phyloP scores from a whole-genome alignment of 164 flowering plant species.

The Protea cynaroides region DNA sequence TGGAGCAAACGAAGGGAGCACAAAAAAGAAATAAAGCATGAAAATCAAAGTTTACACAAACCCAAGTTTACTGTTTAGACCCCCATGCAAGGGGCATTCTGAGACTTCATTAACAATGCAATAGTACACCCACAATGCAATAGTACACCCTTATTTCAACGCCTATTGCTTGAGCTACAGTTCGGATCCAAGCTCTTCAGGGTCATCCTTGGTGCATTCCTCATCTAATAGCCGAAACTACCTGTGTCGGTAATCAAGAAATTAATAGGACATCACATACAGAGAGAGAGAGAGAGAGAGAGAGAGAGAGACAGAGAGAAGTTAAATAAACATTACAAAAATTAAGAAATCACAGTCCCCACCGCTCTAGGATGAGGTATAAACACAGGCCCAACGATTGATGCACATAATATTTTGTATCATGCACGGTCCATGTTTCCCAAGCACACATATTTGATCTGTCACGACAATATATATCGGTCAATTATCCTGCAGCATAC shows the following conservation, averaged over 20 bases:
- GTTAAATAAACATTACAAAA: not conserved
- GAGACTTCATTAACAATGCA: not conserved
- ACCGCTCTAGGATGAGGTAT: not conserved
- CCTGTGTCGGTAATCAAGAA: no score
- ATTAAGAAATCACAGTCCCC: not conserved
- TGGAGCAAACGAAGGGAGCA: no score
- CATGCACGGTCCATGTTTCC: conserved; percentile 52
- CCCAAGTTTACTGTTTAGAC: no score
- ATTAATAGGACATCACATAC: no score
- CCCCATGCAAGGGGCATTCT: not conserved
- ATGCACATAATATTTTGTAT: not conserved
- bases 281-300: no score
- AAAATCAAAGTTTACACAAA: no score
- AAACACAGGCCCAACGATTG: not conserved
- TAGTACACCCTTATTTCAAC: not conserved
- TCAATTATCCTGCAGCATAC: no score
- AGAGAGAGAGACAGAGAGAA: no score
- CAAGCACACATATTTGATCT: conserved; percentile 70
- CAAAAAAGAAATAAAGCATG: no score
- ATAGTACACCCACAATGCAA: not conserved
- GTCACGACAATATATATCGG: conserved; percentile 16
- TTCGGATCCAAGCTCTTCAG: not conserved
- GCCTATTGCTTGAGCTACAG: not conserved
- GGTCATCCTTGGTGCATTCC: no score
- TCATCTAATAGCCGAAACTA: no score